A percentile compares a stretch with the other conserved stretches of the same genome.
These are phyloP conservation scores for Alternaria metachromatica DNA, from an alignment of 2,329 filamentous ascomycete genomes.

Conservation along the genomic window DNA sequence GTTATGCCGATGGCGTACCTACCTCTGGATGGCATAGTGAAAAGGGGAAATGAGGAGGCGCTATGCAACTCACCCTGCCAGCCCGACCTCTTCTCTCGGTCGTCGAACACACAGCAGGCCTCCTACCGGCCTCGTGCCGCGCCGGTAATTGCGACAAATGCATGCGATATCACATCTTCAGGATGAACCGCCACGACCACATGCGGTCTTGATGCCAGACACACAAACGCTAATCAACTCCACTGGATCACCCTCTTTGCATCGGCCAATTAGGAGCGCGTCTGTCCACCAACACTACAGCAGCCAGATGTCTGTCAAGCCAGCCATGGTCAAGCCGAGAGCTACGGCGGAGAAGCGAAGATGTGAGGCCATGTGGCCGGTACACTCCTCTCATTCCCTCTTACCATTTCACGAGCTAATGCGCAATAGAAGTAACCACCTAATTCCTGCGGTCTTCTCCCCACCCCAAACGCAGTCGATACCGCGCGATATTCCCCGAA, in stretches of 20 bases:
- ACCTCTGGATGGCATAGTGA: neutral
- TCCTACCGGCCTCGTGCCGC: neutral
- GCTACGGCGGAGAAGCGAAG: neutral
- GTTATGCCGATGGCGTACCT: neutral
- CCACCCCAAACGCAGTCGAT: neutral
- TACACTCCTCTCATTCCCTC: neutral
- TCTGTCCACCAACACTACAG: neutral
- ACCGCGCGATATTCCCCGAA: neutral
- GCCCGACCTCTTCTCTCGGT: neutral
- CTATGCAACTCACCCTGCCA: neutral
- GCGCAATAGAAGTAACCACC: neutral
- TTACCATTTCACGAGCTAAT: neutral
- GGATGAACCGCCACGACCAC: neutral
- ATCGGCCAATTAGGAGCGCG: neutral
- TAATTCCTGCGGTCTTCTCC: neutral
- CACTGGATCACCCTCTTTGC: neutral
- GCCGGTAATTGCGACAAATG: neutral
- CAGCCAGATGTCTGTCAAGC: neutral
- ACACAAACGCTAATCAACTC: fast-evolving
- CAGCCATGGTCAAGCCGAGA: neutral
- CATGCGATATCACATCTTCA: neutral
- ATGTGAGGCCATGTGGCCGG: neutral
- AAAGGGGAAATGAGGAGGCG: neutral
- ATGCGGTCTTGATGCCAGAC: neutral
- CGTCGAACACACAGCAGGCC: neutral